Base-by-base conservation (phyloP, 2,329 filamentous ascomycete species). In the Alternaria metachromatica region DNA sequence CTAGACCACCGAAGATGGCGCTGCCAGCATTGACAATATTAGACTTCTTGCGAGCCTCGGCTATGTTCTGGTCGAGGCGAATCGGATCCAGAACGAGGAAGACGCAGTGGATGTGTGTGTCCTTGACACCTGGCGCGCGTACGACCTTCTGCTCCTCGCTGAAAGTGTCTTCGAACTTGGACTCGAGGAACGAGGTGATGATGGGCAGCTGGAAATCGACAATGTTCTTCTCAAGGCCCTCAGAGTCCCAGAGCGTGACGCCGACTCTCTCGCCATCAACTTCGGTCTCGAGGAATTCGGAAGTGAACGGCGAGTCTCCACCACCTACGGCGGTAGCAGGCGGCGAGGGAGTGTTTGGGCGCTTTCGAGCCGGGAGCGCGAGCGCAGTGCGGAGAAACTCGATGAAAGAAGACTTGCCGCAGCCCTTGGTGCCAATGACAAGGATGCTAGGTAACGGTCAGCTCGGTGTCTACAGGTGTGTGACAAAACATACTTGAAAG, bases 91-190 rank as follows among this genome's bases (percentile, higher is more conserved):
- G 88, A 59, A 99, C 84, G 60, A 98, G 86, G 82, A 99, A 97
- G 58, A 94, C 94, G 70, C 93, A 96, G 79, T 99, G 96, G 69
- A 99, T 97, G 80, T 99, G 96, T 55, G 95, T 97, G 83, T 99
- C 96, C 78, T 94, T 92, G 68, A 93, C 92, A 60, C 94, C 95
- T 25, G 96, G 95, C 57, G 94, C 94, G 74, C 96, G 92, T 66
- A 97, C 87, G 50, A 99, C 94, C 84, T 97, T 98, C 87, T 97
- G 97, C 84, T 99, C 96, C 82, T 99, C 96, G 53, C 89, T 89
- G 78, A 99, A 97, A 0, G 96, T 98, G 76, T 99, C 96, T 80
- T 99, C 95, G 72, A 99, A 99, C 81, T 98, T 98, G 84, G 92
- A 95, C 84, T 99, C 96, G 63, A 99, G 85, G 82, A 99, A 99